These are phyloP conservation scores for Pichia manshurica DNA, from an alignment of 805 yeast species.

Conservation along the genomic window DNA sequence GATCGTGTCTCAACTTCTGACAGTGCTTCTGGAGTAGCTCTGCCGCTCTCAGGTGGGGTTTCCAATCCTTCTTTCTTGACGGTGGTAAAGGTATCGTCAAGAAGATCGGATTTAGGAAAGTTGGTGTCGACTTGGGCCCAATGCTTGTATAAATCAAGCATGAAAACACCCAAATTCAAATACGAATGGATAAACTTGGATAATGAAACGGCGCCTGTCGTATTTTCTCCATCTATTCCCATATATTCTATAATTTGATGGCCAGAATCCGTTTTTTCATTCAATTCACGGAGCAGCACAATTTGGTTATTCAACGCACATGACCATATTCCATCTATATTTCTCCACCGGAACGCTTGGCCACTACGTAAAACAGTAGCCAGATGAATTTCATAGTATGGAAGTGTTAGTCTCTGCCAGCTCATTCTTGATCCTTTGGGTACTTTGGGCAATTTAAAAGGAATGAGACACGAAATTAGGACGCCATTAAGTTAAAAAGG, in stretches of 20 bases:
- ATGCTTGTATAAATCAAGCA: conserved; percentile 46
- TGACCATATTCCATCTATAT: conserved; percentile 57
- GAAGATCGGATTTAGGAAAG: conserved; percentile 31
- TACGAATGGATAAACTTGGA: conserved; percentile 53
- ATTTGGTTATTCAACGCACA: conserved; percentile 56
- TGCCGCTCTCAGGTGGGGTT: conserved; percentile 15
- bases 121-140: conserved; percentile 58
- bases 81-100: neutral
- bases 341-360: conserved; percentile 78
- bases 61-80: neutral
- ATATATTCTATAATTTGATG: conserved; percentile 46
- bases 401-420: conserved; percentile 26
- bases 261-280: conserved; percentile 38
- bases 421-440: conserved; percentile 7
- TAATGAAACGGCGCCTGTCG: conserved; percentile 28
- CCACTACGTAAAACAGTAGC: conserved; percentile 73
- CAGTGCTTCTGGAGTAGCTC: neutral
- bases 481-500: too few species aligned
- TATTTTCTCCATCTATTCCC: conserved; percentile 27
- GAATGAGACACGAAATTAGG: too few species aligned
- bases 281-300: conserved; percentile 42
- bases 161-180: conserved; percentile 57
- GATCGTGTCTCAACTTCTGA: too few species aligned
- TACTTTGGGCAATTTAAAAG: neutral
- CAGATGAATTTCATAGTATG: conserved; percentile 48